Conservation (phyloP, 768 basidiomycete species). For the Auricularia cornea region DNA sequence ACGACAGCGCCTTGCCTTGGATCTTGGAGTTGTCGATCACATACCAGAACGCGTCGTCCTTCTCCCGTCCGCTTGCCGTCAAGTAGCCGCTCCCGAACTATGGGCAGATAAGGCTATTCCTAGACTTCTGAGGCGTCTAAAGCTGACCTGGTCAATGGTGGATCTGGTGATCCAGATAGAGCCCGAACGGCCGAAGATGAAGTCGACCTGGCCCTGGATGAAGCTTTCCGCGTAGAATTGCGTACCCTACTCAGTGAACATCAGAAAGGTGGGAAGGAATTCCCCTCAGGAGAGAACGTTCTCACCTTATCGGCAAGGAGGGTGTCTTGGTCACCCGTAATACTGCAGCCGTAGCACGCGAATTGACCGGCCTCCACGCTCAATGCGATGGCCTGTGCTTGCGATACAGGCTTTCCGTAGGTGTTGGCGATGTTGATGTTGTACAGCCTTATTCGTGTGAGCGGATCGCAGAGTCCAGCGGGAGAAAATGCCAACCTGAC, state of each 20-base stretch:
- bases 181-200: constrained; percentile 5
- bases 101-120: not conserved
- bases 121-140: not conserved
- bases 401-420: constrained; percentile 1
- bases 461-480: too few species aligned
- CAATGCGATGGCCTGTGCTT: constrained; percentile 6
- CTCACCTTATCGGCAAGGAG: not conserved
- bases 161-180: constrained; percentile 5
- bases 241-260: not conserved
- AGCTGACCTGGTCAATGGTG: constrained; percentile 1
- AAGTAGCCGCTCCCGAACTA: constrained; percentile 3
- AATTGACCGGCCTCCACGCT: constrained; percentile 3
- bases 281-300: too few species aligned
- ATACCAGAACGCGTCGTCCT: constrained; percentile 2
- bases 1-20: constrained; percentile 5
- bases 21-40: constrained; percentile 3
- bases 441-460: too few species aligned
- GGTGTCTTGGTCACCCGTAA: constrained; percentile 1
- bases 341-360: constrained; percentile 6
- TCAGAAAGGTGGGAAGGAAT: too few species aligned
- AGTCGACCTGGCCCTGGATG: not conserved
- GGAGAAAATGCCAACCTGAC: too few species aligned
- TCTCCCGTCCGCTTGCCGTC: constrained; percentile 3
- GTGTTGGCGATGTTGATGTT: constrained; percentile 12
- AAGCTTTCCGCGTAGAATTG: constrained; percentile 4